Evolutionary conservation across 2,329 filamentous ascomycete genomes (phyloP).

Genomic region (Sclerotinia trifoliorum): DNA sequence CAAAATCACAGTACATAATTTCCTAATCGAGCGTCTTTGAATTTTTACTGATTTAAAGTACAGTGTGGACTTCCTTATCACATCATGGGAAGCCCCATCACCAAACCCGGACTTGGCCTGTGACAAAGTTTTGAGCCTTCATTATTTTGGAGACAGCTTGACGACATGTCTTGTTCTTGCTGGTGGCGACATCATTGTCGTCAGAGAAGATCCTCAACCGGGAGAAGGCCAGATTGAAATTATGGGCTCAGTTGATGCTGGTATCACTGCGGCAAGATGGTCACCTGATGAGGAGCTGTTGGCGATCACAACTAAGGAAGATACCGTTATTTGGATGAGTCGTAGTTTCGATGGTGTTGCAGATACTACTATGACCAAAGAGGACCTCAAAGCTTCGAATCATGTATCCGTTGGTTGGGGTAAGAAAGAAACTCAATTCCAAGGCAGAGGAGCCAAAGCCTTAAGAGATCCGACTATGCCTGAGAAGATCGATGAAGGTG

Average conservation of each 20-base stretch:
- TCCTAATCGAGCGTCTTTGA: not conserved
- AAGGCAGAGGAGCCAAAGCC: conserved; percentile 83
- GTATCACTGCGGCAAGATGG: conserved; percentile 87
- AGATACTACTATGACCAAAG: conserved; percentile 67
- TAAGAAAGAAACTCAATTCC: conserved; percentile 96
- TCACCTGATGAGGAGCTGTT: conserved; percentile 93
- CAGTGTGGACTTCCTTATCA: conserved; percentile 51
- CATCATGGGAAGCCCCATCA: conserved; percentile 86
- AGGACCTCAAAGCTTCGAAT: conserved; percentile 82
- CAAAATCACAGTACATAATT: conserved; percentile 36
- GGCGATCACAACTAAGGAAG: conserved; percentile 74
- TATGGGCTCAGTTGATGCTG: conserved; percentile 88
- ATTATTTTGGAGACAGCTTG: conserved; percentile 79
- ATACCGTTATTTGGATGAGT: conserved; percentile 88
- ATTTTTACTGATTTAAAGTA: conserved; percentile 36
- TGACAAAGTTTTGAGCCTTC: conserved; percentile 75
- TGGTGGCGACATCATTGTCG: conserved; percentile 85
- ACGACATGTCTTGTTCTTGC: conserved; percentile 81
- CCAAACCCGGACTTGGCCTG: conserved; percentile 71
- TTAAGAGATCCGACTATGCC: conserved; percentile 92
- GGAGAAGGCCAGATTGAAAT: conserved; percentile 87
- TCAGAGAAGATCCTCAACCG: conserved; percentile 66
- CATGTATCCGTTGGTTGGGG: conserved; percentile 98
- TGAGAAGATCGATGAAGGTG: conserved; percentile 83
- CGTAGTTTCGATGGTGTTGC: conserved; percentile 82